These are phyloP conservation scores for Cercospora sp. DNA, from an alignment of 2,329 filamentous ascomycete genomes.

Conservation along the genomic window DNA sequence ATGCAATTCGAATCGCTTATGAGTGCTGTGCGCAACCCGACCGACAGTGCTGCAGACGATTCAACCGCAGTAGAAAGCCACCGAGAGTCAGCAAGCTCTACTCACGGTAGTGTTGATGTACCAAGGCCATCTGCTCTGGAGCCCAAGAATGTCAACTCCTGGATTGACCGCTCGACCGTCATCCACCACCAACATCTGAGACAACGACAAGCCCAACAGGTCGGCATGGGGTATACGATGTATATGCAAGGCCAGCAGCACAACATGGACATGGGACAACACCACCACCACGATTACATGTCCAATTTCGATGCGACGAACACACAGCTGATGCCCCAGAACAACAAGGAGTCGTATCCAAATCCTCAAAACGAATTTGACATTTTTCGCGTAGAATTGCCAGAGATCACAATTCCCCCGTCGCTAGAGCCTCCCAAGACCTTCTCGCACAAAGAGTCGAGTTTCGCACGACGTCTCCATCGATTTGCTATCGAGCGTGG, in stretches of 20 bases:
- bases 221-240: constrained; percentile 35
- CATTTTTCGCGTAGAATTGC: constrained; percentile 15
- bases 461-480: constrained; percentile 71
- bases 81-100: constrained; percentile 6
- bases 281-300: constrained; percentile 8
- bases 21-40: constrained; percentile 29
- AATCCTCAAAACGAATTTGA: constrained; percentile 11
- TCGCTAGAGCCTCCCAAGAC: constrained; percentile 47
- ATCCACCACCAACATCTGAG: constrained; percentile 6
- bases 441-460: constrained; percentile 64
- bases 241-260: constrained; percentile 16
- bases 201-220: constrained; percentile 10
- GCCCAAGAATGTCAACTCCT: constrained; percentile 31
- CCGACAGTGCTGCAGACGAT: constrained; percentile 19
- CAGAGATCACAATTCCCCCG: constrained; percentile 21
- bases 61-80: not conserved
- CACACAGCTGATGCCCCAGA: constrained; percentile 1
- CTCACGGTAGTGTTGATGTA: not conserved
- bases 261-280: not conserved
- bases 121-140: constrained; percentile 7
- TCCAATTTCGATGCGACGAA: not conserved
- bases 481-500: constrained; percentile 65
- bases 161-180: constrained; percentile 32
- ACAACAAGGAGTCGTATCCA: not conserved
- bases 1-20: constrained; percentile 27